A percentile compares a stretch with the other conserved stretches of the same genome.
These are phyloP conservation scores for Potentilla sterilis DNA, from an alignment of 306 rosid species.

Conservation along the genomic window DNA sequence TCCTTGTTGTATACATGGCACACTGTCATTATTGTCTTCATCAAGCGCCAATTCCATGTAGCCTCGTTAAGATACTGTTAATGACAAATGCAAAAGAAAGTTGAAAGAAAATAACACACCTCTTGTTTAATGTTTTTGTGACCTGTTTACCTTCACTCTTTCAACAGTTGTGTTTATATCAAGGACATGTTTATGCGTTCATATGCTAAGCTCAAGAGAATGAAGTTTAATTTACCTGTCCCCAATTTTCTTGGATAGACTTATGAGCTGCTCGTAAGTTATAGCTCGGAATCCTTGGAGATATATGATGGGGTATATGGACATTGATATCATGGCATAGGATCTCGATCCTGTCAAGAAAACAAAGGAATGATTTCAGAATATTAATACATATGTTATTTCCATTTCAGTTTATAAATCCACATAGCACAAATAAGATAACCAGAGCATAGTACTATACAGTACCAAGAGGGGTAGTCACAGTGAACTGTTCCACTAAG, in stretches of 20 bases:
- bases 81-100: constrained; percentile 18
- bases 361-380: constrained; percentile 25
- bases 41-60: constrained; percentile 86
- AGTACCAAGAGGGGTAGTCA: constrained; percentile 87
- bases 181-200: not conserved
- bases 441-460: constrained; percentile 17
- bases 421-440: constrained; percentile 20
- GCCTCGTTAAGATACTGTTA: constrained; percentile 80
- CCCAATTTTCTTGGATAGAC: constrained; percentile 85
- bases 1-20: constrained; percentile 83
- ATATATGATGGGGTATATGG: constrained; percentile 88
- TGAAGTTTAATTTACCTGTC: constrained; percentile 50
- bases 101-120: constrained; percentile 12
- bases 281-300: constrained; percentile 88
- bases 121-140: not conserved
- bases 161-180: not conserved
- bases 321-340: constrained; percentile 87
- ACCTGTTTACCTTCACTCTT: constrained; percentile 1
- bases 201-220: not conserved
- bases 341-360: constrained; percentile 69
- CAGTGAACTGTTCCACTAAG: constrained; percentile 96
- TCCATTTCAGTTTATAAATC: constrained; percentile 22
- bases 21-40: constrained; percentile 88
- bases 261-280: constrained; percentile 82
- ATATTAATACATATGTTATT: not conserved